Evolutionary conservation across 441 rosid species (phyloP).

Genomic region (Cnidoscolus chayamansa): DNA sequence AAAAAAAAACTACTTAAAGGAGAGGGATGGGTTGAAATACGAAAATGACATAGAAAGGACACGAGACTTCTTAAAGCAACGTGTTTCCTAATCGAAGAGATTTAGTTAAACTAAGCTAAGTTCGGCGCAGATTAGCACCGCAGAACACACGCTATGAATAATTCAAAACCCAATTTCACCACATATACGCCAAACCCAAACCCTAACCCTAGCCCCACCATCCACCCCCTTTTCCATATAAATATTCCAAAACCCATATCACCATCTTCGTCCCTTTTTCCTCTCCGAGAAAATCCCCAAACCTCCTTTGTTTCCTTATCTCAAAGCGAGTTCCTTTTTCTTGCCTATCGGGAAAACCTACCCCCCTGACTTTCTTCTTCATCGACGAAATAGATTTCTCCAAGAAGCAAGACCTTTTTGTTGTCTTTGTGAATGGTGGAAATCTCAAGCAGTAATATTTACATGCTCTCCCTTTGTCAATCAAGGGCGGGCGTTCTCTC

Average conservation of each 20-base stretch:
- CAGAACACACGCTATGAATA: background rate
- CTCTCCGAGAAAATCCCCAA: background rate
- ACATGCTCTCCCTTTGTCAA: constrained; percentile 76
- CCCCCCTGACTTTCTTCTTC: background rate
- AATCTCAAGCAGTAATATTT: constrained; percentile 47
- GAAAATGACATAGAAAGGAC: too few relatives aligned
- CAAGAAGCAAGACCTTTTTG: background rate
- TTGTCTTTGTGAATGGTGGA: constrained; percentile 93
- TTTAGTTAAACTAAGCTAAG: background rate
- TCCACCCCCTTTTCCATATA: background rate
- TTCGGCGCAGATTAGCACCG: background rate
- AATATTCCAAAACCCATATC: background rate
- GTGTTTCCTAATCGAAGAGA: too few relatives aligned
- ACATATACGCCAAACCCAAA: background rate
- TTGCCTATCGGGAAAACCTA: background rate
- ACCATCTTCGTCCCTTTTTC: background rate
- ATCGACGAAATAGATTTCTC: constrained; percentile 10
- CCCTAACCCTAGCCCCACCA: constrained; percentile 8
- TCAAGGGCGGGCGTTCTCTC: constrained; percentile 75
- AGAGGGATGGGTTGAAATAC: too few relatives aligned
- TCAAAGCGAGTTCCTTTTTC: background rate
- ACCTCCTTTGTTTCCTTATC: background rate
- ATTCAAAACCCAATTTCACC: background rate
- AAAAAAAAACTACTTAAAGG: too few relatives aligned
- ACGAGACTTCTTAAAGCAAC: too few relatives aligned